Evolutionary conservation across 257 asterid genomes (phyloP), one percentile per base, ranked within the genome.

Genomic region (Plantago ovata): DNA sequence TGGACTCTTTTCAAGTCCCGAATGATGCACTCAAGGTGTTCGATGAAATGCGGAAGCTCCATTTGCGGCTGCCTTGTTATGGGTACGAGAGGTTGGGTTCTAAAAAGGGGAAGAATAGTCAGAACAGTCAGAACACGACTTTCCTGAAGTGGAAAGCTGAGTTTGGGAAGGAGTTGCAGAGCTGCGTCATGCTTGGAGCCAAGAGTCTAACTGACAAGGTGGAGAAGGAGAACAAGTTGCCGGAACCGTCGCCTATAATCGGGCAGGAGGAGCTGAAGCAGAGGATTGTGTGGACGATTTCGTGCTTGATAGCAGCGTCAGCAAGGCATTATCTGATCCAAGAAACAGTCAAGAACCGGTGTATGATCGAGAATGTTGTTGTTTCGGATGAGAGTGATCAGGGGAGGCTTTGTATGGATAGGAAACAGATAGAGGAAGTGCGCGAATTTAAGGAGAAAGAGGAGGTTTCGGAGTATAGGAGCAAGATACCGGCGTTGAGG

Each of bases 91-190:
- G 45, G 33, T 43, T 41, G 21, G 36, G 28, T 7, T 56, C 41
- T 1, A 73, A 36, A 41, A 3, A 28, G 2, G 69, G 60, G 19
- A 66, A 66, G 14, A 60, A 13, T 14, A n/a, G 36, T n/a, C 53
- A 46, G 22, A 52, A 39, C 9, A 11, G 1, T 7, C 38, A 54
- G 0, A 11, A 74, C 18, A 38, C 69, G 39, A 70, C 70, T 39
- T 74, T 77, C 6, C 61, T 87, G 70, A 82, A 66, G 64, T 87
- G 96, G 96, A 82, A 73, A 39, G 94, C 85, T 1, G 89, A 84
- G 4, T 87, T 80, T 48, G 96, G 96, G 40, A 69, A 72, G 10
- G 86, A 86, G 10, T 72, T 86, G 23, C 78, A 81, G 7, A 68
- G 76, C 72, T 86, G 95, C 60, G 86, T 84, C 51, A 57, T 84